Conservation (phyloP, 192 early-diverging fungal species). For the Ramicandelaber brevisporus region DNA sequence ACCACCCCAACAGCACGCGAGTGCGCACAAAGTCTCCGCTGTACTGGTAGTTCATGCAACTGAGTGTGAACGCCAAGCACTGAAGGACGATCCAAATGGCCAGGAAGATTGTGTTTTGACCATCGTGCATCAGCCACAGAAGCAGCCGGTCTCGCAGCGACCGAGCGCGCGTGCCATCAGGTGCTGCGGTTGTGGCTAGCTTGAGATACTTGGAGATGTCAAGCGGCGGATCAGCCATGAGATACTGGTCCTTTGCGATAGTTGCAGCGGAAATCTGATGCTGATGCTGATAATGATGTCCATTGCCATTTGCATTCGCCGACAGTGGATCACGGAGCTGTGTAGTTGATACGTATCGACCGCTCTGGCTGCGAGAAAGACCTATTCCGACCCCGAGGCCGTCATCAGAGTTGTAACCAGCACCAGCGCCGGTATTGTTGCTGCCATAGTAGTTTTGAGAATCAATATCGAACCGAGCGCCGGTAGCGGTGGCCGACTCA, state of each 20-base stretch:
- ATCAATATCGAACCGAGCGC: too few species aligned
- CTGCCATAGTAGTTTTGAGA: too few species aligned
- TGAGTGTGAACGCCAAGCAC: constrained; percentile 23
- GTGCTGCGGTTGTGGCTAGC: constrained; percentile 11
- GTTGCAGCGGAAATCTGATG: background rate
- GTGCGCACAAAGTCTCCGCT: constrained; percentile 22
- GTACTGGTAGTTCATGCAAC: constrained; percentile 31
- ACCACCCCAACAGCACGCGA: constrained; percentile 19
- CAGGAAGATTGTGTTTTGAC: constrained; percentile 21
- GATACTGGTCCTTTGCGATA: background rate
- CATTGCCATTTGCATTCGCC: background rate
- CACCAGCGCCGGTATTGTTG: background rate
- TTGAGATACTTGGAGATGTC: constrained; percentile 8
- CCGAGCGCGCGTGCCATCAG: constrained; percentile 8
- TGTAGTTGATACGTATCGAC: background rate
- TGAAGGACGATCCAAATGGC: constrained; percentile 33
- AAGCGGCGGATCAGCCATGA: background rate
- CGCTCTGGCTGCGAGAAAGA: background rate
- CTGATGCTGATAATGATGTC: background rate
- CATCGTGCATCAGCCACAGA: constrained; percentile 19
- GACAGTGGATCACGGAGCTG: background rate
- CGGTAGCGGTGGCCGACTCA: too few species aligned
- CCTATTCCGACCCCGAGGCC: background rate
- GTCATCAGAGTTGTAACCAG: background rate
- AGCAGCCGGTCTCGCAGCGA: constrained; percentile 14